Conservation (phyloP, 495 filamentous ascomycete genomes). For the Aspergillus leporis region DNA sequence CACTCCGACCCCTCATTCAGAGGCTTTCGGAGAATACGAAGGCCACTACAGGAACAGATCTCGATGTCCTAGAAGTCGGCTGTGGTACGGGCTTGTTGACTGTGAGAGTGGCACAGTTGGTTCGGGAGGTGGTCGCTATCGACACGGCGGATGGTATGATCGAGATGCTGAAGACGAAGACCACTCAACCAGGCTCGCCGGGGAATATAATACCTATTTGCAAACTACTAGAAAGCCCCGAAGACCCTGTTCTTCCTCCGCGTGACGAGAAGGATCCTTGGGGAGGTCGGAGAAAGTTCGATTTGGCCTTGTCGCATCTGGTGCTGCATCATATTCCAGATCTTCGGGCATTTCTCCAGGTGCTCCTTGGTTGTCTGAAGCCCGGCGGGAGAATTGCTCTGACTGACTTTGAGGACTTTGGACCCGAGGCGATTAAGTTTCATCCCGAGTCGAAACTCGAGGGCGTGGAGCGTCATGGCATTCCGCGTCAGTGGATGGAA, state of each 20-base stretch:
- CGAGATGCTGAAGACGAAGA: slow-evolving; percentile 43
- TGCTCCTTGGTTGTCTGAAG: slow-evolving; percentile 43
- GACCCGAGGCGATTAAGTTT: slow-evolving; percentile 50
- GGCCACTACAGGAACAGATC: neutral
- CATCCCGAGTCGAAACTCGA: slow-evolving; percentile 52
- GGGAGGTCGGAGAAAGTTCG: slow-evolving; percentile 33
- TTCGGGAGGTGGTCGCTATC: slow-evolving; percentile 36
- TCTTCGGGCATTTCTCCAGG: slow-evolving; percentile 36
- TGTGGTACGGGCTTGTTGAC: slow-evolving; percentile 58
- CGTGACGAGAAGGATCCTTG: neutral
- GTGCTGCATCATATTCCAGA: slow-evolving; percentile 56
- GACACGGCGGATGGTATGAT: slow-evolving; percentile 57
- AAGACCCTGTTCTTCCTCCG: slow-evolving; percentile 29
- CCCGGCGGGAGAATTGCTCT: slow-evolving; percentile 46
- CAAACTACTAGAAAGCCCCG: slow-evolving; percentile 33
- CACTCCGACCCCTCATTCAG: slow-evolving; percentile 15
- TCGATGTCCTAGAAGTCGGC: slow-evolving; percentile 55
- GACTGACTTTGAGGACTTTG: slow-evolving; percentile 61
- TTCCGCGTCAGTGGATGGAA: slow-evolving; percentile 39
- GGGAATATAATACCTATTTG: slow-evolving; percentile 26
- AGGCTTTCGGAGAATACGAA: neutral
- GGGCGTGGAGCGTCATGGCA: slow-evolving; percentile 56
- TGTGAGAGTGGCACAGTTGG: slow-evolving; percentile 46
- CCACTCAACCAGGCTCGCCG: slow-evolving; percentile 15
- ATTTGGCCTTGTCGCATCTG: slow-evolving; percentile 51